Evolutionary conservation across 495 filamentous ascomycete species (phyloP), one percentile per base, ranked within the genome.

Genomic region (Hypoxylon intermedium): DNA sequence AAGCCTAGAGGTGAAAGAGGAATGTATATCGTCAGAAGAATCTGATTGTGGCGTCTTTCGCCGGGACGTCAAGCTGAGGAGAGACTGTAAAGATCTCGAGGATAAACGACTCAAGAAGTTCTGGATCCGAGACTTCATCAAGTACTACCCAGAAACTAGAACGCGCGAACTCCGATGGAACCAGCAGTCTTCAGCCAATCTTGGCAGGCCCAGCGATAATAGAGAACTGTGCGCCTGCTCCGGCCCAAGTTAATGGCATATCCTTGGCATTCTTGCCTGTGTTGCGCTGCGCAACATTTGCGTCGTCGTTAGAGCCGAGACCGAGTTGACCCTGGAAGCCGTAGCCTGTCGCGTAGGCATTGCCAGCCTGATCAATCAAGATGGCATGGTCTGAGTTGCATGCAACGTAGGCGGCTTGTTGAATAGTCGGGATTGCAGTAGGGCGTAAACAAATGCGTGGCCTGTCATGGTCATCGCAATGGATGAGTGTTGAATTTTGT

Each of bases 311-410:
- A 43, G 78, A 73, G 11, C 81, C 85, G 57, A 80, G 80, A 4
- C 86, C 86, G 12, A 82, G 85, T 70, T 88, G 86, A 62, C 86
- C 87, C 15, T 80, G 85, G 15, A 80, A 79, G 40, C 76, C 82
- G 72, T 87, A 88, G 3, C 86, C 86, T 83, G 85, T 86, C 6
- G 77, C 77, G 69, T 80, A 88, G 5, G 83, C 83, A 48, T 78
- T 78, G 33, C 86, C 86, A 50, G 79, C 73, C 13, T 68, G 71
- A 53, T 83, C 82, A 52, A 89, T 76, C 6, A 77, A 80, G 40
- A 89, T 78, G 11, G 74, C 80, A 62, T 88, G 85, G 45, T 88
- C 86, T 0, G 81, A 79, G 36, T 79, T 80, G 33, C 24, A 26
- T 26, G 73, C 63, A 6, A 79, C 80, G 38, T 78, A 75, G 2